Conservation (phyloP, 1,284 basidiomycete species). For the Microbotryum silenes-acaulis region DNA sequence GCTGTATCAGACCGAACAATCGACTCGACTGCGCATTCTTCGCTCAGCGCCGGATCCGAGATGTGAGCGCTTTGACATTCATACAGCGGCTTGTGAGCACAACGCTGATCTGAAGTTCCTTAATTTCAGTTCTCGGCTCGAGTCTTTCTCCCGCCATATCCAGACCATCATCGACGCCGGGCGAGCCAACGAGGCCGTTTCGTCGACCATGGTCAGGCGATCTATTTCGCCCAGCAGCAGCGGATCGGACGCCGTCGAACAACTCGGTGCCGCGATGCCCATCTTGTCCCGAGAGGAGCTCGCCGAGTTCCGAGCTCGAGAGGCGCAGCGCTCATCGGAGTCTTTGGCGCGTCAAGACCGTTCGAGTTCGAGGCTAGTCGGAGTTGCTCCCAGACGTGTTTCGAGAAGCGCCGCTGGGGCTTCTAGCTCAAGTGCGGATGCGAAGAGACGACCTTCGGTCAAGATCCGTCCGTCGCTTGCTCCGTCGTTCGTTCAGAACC, state of each 20-base stretch:
- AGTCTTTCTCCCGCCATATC: conserved; percentile 7
- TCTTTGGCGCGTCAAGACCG: background rate
- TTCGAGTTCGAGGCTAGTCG: too few relatives aligned
- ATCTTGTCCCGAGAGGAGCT: conserved; percentile 1
- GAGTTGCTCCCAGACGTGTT: too few relatives aligned
- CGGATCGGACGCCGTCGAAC: too few relatives aligned
- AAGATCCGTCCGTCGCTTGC: conserved; percentile 5
- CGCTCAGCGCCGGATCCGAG: background rate
- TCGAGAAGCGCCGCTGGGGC: too few relatives aligned
- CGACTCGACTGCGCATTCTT: too few relatives aligned
- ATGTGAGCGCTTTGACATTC: background rate
- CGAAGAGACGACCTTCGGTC: background rate
- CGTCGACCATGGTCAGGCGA: too few relatives aligned
- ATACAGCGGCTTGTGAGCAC: too few relatives aligned
- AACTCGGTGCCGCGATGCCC: background rate
- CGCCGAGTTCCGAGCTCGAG: background rate
- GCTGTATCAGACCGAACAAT: too few relatives aligned
- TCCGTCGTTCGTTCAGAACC: background rate
- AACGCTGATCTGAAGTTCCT: background rate
- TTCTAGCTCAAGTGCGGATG: too few relatives aligned
- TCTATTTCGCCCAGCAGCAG: too few relatives aligned
- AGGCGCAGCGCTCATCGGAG: background rate
- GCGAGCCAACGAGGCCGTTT: background rate
- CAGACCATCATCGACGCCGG: conserved; percentile 13
- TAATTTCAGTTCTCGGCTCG: conserved; percentile 5